Conservation (phyloP, 495 filamentous ascomycete genomes). For the Zalerion maritima region DNA sequence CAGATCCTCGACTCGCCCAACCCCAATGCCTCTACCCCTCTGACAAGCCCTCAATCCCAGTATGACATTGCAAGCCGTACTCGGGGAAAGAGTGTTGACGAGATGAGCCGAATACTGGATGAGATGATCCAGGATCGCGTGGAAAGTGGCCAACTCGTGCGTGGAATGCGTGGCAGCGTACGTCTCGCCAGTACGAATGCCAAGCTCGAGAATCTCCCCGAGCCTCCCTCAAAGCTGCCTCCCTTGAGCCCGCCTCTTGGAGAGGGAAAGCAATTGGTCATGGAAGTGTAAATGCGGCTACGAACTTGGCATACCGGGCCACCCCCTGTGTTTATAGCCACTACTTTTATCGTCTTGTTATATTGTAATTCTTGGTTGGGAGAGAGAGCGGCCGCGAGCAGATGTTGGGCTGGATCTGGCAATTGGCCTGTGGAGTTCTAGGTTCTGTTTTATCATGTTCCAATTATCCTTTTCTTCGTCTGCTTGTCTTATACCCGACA, state of each 20-base stretch:
- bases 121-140: conserved; percentile 88
- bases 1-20: conserved; percentile 23
- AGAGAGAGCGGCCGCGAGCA: too few species aligned
- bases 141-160: conserved; percentile 49
- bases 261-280: conserved; percentile 13
- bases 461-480: too few species aligned
- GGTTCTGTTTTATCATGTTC: too few species aligned
- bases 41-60: conserved; percentile 19
- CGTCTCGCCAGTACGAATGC: conserved; percentile 25
- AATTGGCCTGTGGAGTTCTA: too few species aligned
- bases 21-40: conserved; percentile 21
- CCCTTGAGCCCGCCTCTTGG: conserved; percentile 22
- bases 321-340: too few species aligned
- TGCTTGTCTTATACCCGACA: too few species aligned
- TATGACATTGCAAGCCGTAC: conserved; percentile 28
- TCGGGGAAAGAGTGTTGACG: conserved; percentile 60
- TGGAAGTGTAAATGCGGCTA: conserved; percentile 27
- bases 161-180: conserved; percentile 42
- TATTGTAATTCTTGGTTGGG: too few species aligned
- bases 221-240: conserved; percentile 11
- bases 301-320: too few species aligned
- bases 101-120: conserved; percentile 80
- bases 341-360: too few species aligned
- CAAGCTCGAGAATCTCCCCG: conserved; percentile 11
- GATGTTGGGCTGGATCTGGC: too few species aligned